Percentiles rank a stretch among this genome's conserved stretches.
Evolutionary conservation across 164 flowering plant genomes (phyloP).

Genomic region (Magnolia kwangsiensis): DNA sequence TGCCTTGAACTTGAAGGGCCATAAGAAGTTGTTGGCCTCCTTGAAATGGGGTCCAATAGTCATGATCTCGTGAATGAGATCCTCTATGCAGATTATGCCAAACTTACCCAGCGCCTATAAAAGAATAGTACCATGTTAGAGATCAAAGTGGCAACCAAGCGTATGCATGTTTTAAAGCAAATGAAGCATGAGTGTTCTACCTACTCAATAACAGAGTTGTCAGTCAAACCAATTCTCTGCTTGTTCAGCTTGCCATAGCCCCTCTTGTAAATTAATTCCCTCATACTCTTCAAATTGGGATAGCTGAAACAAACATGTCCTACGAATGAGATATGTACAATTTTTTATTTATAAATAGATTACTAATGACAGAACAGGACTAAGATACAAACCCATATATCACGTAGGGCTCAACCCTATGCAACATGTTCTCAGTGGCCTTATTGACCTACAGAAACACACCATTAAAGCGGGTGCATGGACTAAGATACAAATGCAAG

Average conservation of each 20-base stretch:
- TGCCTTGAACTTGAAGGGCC: conserved; percentile 57
- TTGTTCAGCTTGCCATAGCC: conserved; percentile 49
- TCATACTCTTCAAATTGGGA: conserved; percentile 57
- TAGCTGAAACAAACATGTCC: conserved; percentile 25
- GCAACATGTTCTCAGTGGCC: conserved; percentile 65
- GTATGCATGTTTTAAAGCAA: too few species aligned
- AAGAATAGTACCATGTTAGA: not conserved
- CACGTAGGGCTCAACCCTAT: conserved; percentile 60
- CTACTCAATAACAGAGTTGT: conserved; percentile 47
- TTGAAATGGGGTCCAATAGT: conserved; percentile 61
- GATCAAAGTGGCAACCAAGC: not conserved
- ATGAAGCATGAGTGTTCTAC: conserved; percentile 11
- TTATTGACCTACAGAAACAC: conserved; percentile 67
- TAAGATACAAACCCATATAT: conserved; percentile 43
- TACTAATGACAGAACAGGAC: not conserved
- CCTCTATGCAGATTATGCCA: conserved; percentile 47
- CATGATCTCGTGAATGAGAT: conserved; percentile 55
- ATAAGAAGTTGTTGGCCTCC: conserved; percentile 57
- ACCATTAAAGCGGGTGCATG: too few species aligned
- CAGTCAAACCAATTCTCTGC: conserved; percentile 50
- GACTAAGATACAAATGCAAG: too few species aligned
- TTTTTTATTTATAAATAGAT: too few species aligned
- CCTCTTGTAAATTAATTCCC: conserved; percentile 55
- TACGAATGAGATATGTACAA: not conserved
- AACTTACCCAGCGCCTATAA: conserved; percentile 45